Evolutionary conservation across 805 yeast genomes (phyloP).

Genomic region (Candida suzukii): DNA sequence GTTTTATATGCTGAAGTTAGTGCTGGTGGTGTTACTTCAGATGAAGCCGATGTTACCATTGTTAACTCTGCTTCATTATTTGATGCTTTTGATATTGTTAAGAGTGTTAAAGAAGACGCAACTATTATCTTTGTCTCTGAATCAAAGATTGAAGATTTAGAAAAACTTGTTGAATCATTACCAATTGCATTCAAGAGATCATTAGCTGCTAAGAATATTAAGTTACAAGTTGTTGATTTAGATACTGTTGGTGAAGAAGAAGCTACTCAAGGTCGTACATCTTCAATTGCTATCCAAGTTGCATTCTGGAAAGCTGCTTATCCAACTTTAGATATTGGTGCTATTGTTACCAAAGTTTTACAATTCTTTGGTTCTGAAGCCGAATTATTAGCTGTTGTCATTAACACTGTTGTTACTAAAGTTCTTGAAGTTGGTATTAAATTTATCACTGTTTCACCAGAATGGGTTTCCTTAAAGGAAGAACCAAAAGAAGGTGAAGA

Average conservation of each 20-base stretch:
- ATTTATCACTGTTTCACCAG: constrained; percentile 27
- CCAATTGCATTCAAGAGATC: constrained; percentile 46
- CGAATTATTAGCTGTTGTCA: constrained; percentile 68
- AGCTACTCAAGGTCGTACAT: constrained; percentile 70
- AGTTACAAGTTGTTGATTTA: constrained; percentile 54
- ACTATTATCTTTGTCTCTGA: constrained; percentile 41
- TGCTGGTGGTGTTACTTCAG: constrained; percentile 30
- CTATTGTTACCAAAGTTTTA: constrained; percentile 68
- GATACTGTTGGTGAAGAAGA: constrained; percentile 58
- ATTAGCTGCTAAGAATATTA: constrained; percentile 44
- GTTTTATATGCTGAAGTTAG: constrained; percentile 58
- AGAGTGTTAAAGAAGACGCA: constrained; percentile 51
- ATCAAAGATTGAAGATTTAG: constrained; percentile 32
- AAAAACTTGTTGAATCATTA: constrained; percentile 41
- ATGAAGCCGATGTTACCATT: constrained; percentile 55
- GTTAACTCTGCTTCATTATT: constrained; percentile 57
- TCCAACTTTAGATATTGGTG: constrained; percentile 51
- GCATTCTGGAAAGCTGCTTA: constrained; percentile 72
- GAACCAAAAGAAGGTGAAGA: constrained; percentile 9
- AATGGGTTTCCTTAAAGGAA: constrained; percentile 18
- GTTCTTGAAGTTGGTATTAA: constrained; percentile 39
- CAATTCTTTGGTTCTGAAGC: constrained; percentile 78
- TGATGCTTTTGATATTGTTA: constrained; percentile 51
- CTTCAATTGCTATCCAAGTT: constrained; percentile 67
- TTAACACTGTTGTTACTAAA: constrained; percentile 58